A percentile compares a stretch with the other conserved stretches of the same genome.
Evolutionary conservation across 805 yeast genomes (phyloP).

Genomic region (Barnettozyma salicaria): DNA sequence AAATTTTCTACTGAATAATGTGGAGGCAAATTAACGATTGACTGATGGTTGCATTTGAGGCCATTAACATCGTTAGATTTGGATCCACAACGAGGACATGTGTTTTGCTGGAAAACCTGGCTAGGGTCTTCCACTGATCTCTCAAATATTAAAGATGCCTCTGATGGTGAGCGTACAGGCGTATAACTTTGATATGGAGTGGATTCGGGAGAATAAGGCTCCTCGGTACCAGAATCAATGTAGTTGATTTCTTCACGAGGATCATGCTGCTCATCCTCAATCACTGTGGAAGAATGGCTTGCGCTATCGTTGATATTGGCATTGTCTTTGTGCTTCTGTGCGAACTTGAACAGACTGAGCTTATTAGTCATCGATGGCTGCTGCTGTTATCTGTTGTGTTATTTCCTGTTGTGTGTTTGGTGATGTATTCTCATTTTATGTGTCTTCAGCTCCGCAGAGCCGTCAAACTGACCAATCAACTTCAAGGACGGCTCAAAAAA

Average conservation of each 20-base stretch:
- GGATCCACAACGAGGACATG: conserved; percentile 25
- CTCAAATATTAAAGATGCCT: conserved; percentile 44
- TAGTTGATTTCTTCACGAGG: conserved; percentile 6
- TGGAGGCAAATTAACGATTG: conserved; percentile 29
- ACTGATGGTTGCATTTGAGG: conserved; percentile 25
- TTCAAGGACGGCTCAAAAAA: too few species aligned
- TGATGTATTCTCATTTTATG: background rate
- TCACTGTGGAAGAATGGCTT: background rate
- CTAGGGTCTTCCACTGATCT: conserved; percentile 58
- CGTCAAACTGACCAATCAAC: conserved; percentile 3
- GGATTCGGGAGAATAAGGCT: conserved; percentile 9
- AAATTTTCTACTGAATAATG: conserved; percentile 51
- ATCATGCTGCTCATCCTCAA: conserved; percentile 1
- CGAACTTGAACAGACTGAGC: conserved; percentile 12
- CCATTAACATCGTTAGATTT: conserved; percentile 17
- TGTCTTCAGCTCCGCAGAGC: conserved; percentile 1
- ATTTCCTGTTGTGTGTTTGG: background rate
- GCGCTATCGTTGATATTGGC: background rate
- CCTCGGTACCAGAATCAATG: conserved; percentile 11
- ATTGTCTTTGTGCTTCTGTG: conserved; percentile 6
- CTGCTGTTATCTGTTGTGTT: background rate
- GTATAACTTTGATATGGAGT: conserved; percentile 1
- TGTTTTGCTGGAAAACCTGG: conserved; percentile 22
- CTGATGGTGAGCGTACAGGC: conserved; percentile 6
- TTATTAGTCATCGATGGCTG: conserved; percentile 8